Conservation (phyloP, 768 basidiomycete genomes). For the Candolleomyces aberdarensis region DNA sequence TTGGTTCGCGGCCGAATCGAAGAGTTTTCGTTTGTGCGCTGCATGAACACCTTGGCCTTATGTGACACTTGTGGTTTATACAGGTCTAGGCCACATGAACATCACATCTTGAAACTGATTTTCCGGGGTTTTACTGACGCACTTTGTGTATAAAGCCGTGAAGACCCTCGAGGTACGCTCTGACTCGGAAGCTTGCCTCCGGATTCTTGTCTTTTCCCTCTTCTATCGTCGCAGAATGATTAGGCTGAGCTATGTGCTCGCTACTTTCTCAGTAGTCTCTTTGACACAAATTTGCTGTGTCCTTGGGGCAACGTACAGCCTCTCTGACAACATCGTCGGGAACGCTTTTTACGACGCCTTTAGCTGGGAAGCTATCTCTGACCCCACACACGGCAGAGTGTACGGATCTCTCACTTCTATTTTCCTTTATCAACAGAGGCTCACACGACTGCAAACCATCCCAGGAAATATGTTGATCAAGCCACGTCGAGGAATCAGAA, state of each 20-base stretch:
- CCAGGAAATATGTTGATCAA: slow-evolving; percentile 43
- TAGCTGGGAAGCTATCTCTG: slow-evolving; percentile 43
- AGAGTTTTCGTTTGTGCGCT: no score
- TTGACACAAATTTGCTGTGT: slow-evolving; percentile 7
- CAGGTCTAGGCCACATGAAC: no score
- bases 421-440: not conserved
- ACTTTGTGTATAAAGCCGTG: no score
- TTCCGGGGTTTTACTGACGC: no score
- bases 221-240: not conserved
- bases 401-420: slow-evolving; percentile 20
- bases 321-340: slow-evolving; percentile 43
- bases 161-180: no score
- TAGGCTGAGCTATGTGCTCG: not conserved
- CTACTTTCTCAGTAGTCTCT: not conserved
- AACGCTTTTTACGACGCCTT: slow-evolving; percentile 51
- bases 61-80: no score
- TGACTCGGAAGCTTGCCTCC: no score
- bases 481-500: slow-evolving; percentile 50
- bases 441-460: not conserved
- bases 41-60: no score
- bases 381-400: slow-evolving; percentile 71
- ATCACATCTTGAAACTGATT: no score
- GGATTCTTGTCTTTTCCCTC: no score
- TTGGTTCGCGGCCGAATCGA: no score
- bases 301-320: slow-evolving; percentile 43